These are phyloP conservation scores for Mycena capillaripes DNA, from an alignment of 768 basidiomycete genomes.

Conservation along the genomic window DNA sequence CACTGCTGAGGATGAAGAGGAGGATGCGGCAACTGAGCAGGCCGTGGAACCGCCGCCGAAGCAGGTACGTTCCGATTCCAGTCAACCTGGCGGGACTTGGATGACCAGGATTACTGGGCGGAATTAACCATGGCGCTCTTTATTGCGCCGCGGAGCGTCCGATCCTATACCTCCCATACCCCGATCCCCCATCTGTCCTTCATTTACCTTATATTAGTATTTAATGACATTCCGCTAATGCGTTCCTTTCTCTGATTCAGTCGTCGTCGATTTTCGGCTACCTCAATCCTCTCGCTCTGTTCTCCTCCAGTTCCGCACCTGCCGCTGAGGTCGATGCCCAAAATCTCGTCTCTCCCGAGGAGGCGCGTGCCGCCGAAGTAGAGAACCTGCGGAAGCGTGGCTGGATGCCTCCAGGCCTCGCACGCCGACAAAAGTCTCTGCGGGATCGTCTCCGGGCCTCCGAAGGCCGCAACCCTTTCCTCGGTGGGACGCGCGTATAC, in stretches of 20 bases:
- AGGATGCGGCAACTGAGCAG: constrained; percentile 21
- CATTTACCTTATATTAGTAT: constrained; percentile 28
- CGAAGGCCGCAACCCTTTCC: constrained; percentile 38
- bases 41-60: constrained; percentile 26
- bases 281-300: constrained; percentile 38
- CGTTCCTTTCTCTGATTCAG: constrained; percentile 7
- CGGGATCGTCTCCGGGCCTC: constrained; percentile 31
- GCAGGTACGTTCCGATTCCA: constrained; percentile 38
- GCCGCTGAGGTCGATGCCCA: constrained; percentile 25
- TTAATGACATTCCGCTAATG: constrained; percentile 30
- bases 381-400: constrained; percentile 41
- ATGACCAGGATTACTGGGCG: constrained; percentile 35
- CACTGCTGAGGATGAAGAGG: constrained; percentile 15
- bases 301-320: constrained; percentile 22
- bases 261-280: constrained; percentile 34
- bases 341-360: constrained; percentile 31
- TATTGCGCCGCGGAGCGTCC: neutral
- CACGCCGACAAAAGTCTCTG: constrained; percentile 37
- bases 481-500: constrained; percentile 34
- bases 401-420: constrained; percentile 40
- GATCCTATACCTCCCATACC: constrained; percentile 21
- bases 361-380: constrained; percentile 34
- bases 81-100: constrained; percentile 35
- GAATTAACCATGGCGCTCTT: constrained; percentile 7
- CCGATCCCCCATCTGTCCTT: neutral